Evolutionary conservation across 257 asterid genomes (phyloP).

Genomic region (Solanum acaule): DNA sequence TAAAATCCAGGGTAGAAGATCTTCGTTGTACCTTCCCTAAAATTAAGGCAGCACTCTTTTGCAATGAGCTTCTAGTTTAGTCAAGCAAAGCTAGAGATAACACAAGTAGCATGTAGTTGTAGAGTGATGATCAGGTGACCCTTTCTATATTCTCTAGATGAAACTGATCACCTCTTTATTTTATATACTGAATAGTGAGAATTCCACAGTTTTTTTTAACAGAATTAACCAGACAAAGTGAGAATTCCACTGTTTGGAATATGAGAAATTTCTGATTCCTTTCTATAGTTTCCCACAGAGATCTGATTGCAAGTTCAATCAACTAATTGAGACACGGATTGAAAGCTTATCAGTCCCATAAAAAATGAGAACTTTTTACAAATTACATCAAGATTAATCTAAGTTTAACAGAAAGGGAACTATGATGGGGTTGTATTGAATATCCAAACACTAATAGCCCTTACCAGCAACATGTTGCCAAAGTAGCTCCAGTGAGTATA

Average conservation of each 20-base stretch:
- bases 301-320: not conserved
- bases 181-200: not conserved
- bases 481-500: conserved; percentile 65
- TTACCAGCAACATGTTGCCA: conserved; percentile 95
- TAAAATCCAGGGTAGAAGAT: not conserved
- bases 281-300: not conserved
- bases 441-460: not conserved
- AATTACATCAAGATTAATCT: not conserved
- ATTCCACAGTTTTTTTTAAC: too few relatives aligned
- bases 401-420: not conserved
- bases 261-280: not conserved
- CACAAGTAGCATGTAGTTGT: not conserved
- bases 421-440: not conserved
- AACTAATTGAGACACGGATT: not conserved
- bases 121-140: not conserved
- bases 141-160: not conserved
- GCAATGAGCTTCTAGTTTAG: not conserved
- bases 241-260: not conserved
- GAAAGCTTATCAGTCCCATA: not conserved
- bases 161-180: not conserved
- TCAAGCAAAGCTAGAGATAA: not conserved
- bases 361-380: not conserved
- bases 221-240: too few relatives aligned
- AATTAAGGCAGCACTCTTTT: not conserved
- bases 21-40: not conserved